Evolutionary conservation across 805 yeast genomes (phyloP).

Genomic region (Metschnikowia baotianmanensis): DNA sequence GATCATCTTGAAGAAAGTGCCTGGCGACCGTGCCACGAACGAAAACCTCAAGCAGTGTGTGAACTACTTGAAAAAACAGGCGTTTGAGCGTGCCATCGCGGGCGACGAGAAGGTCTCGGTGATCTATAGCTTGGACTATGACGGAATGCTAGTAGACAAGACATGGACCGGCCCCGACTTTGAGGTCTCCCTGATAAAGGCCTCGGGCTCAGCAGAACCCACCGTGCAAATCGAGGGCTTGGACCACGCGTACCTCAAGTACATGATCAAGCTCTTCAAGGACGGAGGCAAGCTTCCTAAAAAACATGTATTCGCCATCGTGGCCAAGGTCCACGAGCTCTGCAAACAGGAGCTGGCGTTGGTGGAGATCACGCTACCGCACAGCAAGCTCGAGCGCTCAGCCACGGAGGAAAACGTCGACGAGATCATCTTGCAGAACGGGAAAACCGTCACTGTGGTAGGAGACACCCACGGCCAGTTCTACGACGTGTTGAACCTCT

Average conservation of each 20-base stretch:
- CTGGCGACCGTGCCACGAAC: slow-evolving; percentile 66
- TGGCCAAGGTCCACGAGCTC: slow-evolving; percentile 65
- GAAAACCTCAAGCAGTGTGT: slow-evolving; percentile 61
- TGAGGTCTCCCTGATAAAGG: slow-evolving; percentile 34
- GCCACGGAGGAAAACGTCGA: slow-evolving; percentile 14
- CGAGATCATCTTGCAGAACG: slow-evolving; percentile 25
- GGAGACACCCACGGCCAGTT: slow-evolving; percentile 99
- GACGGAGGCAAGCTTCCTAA: slow-evolving; percentile 74
- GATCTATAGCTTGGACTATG: slow-evolving; percentile 47
- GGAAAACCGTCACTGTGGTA: slow-evolving; percentile 71
- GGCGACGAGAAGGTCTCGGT: slow-evolving; percentile 58
- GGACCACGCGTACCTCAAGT: slow-evolving; percentile 55
- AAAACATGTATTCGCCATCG: slow-evolving; percentile 77
- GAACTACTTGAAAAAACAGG: slow-evolving; percentile 63
- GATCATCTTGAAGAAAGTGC: slow-evolving; percentile 56
- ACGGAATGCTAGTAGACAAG: slow-evolving; percentile 48
- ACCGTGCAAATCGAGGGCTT: slow-evolving; percentile 37
- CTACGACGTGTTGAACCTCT: slow-evolving; percentile 82
- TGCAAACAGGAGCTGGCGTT: slow-evolving; percentile 67
- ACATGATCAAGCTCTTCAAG: slow-evolving; percentile 70
- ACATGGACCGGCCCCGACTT: slow-evolving; percentile 60
- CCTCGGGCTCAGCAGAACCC: slow-evolving; percentile 17
- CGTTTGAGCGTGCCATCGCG: slow-evolving; percentile 85
- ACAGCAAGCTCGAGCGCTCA: slow-evolving; percentile 22
- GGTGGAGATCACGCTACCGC: slow-evolving; percentile 60